Base-by-base conservation (phyloP, 2,329 filamentous ascomycete species). In the Lasiodiplodia gonubiensis region DNA sequence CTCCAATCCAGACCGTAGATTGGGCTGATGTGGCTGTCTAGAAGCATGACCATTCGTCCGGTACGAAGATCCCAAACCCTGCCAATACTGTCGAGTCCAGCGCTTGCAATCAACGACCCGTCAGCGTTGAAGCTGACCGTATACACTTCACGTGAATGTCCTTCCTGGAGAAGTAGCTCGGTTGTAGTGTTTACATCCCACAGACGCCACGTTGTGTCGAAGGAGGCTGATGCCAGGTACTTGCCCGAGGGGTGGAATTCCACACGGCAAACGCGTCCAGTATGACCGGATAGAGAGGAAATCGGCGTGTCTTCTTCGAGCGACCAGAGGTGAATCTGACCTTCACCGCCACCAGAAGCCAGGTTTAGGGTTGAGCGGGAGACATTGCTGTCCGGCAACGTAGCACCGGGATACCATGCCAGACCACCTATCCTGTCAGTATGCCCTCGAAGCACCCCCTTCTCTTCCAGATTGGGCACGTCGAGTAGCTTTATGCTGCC, bases 1-100 rank as follows among this genome's bases (percentile, higher is more conserved):
- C 92, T 89, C 95, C 96, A 99, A 78, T 97, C 94, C 6, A 98
- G 83, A 0, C 90, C 93, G 74, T 97, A 94, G 65, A 99, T 97
- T 16, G 96, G 94, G 70, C 94, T 92, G 75, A 97, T 95, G 74
- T 96, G 92, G 0, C 92, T 92, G 75, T 98, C 94, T 1, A 99
- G 85, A 71, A 98, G 92, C 92, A 97, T 97, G 70, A 97, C 92
- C 0, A 94, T 97, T 68, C 95, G 88, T 14, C 95, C 95, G 1
- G 93, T 95, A 66, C 95, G 87, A 46, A 98, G 78, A 82, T 99
- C 95, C 95, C 95, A 99, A 68, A 99, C 91, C 52, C 95, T 89
- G 3, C 94, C 95, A 66, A 97, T 94, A 73, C 93, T 97, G 81
- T 99, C 95, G 35, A 97, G 84, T 2, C 95, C 95, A n/a, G 91